Conservation (phyloP, 306 rosid species). For the Malus asiatica region DNA sequence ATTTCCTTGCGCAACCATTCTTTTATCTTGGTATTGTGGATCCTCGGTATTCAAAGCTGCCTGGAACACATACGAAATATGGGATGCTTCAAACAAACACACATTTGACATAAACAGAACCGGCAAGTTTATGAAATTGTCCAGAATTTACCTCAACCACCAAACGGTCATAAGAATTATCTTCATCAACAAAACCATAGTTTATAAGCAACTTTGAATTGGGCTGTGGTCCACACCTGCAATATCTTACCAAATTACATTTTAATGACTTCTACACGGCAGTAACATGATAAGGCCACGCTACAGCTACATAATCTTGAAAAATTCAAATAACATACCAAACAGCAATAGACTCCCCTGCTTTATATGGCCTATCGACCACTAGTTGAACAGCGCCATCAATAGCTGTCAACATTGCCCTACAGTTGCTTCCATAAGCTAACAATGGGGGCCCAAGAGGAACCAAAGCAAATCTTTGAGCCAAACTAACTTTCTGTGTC, state of each 20-base stretch:
- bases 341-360: slow-evolving; percentile 82
- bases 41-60: slow-evolving; percentile 90
- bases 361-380: slow-evolving; percentile 80
- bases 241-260: slow-evolving; percentile 16
- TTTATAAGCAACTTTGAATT: slow-evolving; percentile 80
- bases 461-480: slow-evolving; percentile 95
- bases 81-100: slow-evolving; percentile 6
- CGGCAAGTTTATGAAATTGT: slow-evolving; percentile 3
- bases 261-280: neutral
- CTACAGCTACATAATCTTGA: slow-evolving; percentile 10
- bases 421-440: slow-evolving; percentile 81
- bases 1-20: slow-evolving; percentile 92
- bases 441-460: slow-evolving; percentile 95
- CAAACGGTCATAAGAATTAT: slow-evolving; percentile 69
- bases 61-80: slow-evolving; percentile 31
- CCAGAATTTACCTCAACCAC: slow-evolving; percentile 52
- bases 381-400: slow-evolving; percentile 72
- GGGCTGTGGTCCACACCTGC: slow-evolving; percentile 99
- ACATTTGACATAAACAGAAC: slow-evolving; percentile 14
- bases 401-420: slow-evolving; percentile 81
- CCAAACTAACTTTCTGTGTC: slow-evolving; percentile 91
- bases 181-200: slow-evolving; percentile 91
- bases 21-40: slow-evolving; percentile 95
- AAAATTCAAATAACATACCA: slow-evolving; percentile 46
- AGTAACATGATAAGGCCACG: neutral